Evolutionary conservation across 306 rosid species (phyloP).

Genomic region (Rubus parviflorus): DNA sequence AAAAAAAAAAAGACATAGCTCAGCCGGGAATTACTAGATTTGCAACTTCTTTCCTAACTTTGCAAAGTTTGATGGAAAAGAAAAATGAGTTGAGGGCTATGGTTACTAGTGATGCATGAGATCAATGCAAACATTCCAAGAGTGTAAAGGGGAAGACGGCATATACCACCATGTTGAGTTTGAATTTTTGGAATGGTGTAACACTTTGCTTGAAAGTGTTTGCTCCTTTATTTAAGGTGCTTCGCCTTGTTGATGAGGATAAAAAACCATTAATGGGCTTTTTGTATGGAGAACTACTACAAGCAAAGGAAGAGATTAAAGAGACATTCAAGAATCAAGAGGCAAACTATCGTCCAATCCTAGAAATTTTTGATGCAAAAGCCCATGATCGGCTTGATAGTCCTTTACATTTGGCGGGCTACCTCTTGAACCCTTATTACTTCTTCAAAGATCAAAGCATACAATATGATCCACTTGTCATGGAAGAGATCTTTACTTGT

Average conservation of each 20-base stretch:
- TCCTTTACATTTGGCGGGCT: neutral
- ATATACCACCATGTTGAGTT: too few species aligned
- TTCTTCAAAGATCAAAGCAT: neutral
- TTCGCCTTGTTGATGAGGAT: neutral
- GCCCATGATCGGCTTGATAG: neutral
- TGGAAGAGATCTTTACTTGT: neutral
- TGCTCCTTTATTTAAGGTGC: neutral
- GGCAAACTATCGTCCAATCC: neutral
- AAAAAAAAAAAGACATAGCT: too few species aligned
- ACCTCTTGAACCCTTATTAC: neutral
- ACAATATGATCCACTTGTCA: neutral
- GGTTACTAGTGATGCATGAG: too few species aligned
- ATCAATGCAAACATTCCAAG: too few species aligned
- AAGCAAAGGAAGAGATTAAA: neutral
- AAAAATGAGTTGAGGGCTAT: too few species aligned
- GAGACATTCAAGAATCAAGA: neutral
- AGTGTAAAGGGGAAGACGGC: too few species aligned
- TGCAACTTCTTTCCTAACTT: too few species aligned
- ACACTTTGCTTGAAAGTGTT: constrained; percentile 6
- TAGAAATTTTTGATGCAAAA: neutral
- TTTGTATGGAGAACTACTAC: neutral
- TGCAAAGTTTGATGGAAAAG: too few species aligned
- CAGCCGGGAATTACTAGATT: too few species aligned
- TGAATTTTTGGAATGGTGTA: too few species aligned
- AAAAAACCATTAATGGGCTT: neutral